Base-by-base conservation (phyloP, 2,329 filamentous ascomycete genomes). In the Scopulariopsis brevicaulis region DNA sequence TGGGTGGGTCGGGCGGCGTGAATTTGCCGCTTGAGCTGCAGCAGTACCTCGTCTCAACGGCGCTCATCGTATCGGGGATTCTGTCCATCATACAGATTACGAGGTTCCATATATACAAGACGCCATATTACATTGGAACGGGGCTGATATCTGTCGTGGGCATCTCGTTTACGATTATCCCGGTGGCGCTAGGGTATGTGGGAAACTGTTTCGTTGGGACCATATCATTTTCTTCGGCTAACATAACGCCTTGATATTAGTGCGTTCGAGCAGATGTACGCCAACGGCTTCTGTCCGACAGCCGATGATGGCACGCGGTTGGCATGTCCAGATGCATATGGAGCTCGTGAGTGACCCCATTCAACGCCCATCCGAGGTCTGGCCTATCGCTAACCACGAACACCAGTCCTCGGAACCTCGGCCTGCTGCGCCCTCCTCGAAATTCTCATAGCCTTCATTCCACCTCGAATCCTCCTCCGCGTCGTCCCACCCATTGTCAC, bases 401-500 rank as follows among this genome's bases (percentile, higher is more conserved):
- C 11, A 22, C 20, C 20, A 50, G 46, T 93, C 53, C 74, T 93
- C 20, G 89, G 88, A 18, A 92, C 89, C 0, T 76, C 81, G 5
- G 77, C 83, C 18, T 73, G 84, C 55, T 86, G 84, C 62, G 80
- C 84, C 34, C 75, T 87, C 37, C 73, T 92, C 60, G 88, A 93
- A 73, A 79, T 93, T 55, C 71, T 82, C 37, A 80, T 94, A 69
- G 87, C 87, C 1, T 90, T 93, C 69, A 81, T 89, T 40, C 85
- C 87, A 2, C 84, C 88, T 0, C 79, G 74, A 59, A 69, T 83
- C 37, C 77, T 93, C 61, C 81, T 90, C 64, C 82, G 81, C 65
- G 80, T 92, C 63, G 91, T 93, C 67, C 89, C 89, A 8, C 89
- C 89, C 4, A 82, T 94, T 43, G 86, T 90, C 54, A 90, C 86